Conservation (phyloP, 495 filamentous ascomycete genomes). For the Parmelia sp. region DNA sequence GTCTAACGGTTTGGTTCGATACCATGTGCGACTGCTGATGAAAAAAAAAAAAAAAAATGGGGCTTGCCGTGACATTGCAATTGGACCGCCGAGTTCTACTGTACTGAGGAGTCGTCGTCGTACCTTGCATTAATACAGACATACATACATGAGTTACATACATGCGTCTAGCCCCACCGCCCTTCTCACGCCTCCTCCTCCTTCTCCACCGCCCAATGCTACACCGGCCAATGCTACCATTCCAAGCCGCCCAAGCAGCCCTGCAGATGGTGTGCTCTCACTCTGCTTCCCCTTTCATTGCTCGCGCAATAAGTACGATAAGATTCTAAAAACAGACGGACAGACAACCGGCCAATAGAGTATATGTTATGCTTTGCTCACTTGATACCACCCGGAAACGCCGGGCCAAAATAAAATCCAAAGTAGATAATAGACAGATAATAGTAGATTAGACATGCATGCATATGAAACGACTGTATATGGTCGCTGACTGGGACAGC, state of each 20-base stretch:
- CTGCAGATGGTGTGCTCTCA: neutral
- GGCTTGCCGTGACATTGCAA: too few species aligned
- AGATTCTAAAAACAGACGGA: neutral
- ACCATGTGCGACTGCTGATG: too few species aligned
- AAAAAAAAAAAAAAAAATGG: too few species aligned
- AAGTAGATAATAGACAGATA: neutral
- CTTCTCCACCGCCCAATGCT: too few species aligned
- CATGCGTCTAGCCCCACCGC: neutral
- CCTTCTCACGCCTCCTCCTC: neutral
- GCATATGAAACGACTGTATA: constrained; percentile 4
- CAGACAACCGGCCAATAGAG: neutral
- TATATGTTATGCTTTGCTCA: constrained; percentile 6
- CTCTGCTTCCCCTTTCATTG: neutral
- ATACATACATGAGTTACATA: too few species aligned
- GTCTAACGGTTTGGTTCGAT: too few species aligned
- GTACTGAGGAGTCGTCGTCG: too few species aligned
- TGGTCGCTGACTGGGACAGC: neutral
- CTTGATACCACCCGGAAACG: neutral
- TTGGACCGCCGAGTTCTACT: too few species aligned
- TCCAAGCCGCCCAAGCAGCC: neutral
- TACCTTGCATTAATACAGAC: too few species aligned
- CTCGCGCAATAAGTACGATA: neutral
- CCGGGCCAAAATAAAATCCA: neutral
- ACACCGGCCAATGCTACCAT: neutral
- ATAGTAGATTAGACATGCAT: neutral